phyloP scores from a whole-genome alignment of 192 early-diverging fungal species.

The Linnemannia hyalina region DNA sequence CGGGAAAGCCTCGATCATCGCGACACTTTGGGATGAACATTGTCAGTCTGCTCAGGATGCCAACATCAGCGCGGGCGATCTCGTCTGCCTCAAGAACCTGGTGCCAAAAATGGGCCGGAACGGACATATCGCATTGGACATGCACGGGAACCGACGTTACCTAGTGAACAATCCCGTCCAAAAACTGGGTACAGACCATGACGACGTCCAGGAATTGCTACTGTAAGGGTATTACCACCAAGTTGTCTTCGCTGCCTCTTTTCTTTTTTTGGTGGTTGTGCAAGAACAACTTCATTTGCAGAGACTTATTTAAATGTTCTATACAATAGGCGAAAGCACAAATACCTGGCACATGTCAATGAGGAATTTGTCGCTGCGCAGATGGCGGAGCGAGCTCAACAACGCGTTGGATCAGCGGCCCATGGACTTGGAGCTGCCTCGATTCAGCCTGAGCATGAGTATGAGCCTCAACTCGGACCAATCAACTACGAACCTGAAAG shows the following conservation, averaged over 20 bases:
- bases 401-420: background rate
- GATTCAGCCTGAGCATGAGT: no score
- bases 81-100: constrained; percentile 43
- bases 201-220: background rate
- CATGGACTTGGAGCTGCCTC: background rate
- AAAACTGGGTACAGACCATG: constrained; percentile 3
- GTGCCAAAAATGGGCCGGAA: constrained; percentile 11
- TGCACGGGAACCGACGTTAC: constrained; percentile 22
- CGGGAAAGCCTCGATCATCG: constrained; percentile 23
- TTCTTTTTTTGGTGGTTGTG: no score
- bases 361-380: background rate
- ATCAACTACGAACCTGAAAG: no score
- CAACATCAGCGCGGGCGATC: constrained; percentile 12
- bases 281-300: no score
- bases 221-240: background rate
- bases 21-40: constrained; percentile 53
- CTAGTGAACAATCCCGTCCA: background rate
- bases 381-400: background rate
- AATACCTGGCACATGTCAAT: background rate
- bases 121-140: constrained; percentile 20
- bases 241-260: no score
- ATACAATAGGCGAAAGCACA: background rate
- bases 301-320: background rate
- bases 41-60: background rate
- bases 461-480: no score